Base-by-base conservation (phyloP, 106 monocot species). In the Amphibolis antarctica region DNA sequence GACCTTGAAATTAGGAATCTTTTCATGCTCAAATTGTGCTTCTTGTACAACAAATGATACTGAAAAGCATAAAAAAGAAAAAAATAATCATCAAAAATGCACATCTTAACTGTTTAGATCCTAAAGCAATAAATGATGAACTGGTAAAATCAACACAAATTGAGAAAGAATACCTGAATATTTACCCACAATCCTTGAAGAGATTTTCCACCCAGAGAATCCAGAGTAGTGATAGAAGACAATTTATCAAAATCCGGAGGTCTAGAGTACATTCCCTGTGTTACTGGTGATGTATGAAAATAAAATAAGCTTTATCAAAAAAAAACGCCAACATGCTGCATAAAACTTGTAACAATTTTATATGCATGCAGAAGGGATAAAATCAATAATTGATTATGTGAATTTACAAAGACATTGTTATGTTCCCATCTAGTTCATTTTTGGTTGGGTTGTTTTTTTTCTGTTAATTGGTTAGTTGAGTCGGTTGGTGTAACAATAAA, bases 1-100 rank as follows among this genome's bases (percentile, higher is more conserved):
- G 73, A 72, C 7, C 75, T 55, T 28, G 75, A 69, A 66, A 69
- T 55, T 10, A 89, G 4, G 65, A 83, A 84, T 5, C 20, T 77
- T 58, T 56, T 71, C 86, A 94, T 89, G 76, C 76, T 94, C 53
- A 94, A 60, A 48, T 89, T 89, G 36, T 84, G 79, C 21, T 79
- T 72, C 10, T 62, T 75, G 75, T 89, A 94, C 77, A 94, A 94
- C 13, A 55, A 36, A 60, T 80, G 86, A 74, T 94, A 63, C 94
- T 94, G 80, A 76, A 66, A 71, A 18, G 18, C 19, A 30, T 21
- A 59, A 57, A 15, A 65, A 57, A 31, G 45, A 13, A 12, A 61
- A 10, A 10, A 1, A 23, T 10, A 10, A 42, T 10, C 21, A 10
- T 18, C 19, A 42, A n/a, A n/a, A 29, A 31, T 1, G 5, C 12